phyloP scores from a whole-genome alignment of 257 asterid species.

The Avicennia marina region DNA sequence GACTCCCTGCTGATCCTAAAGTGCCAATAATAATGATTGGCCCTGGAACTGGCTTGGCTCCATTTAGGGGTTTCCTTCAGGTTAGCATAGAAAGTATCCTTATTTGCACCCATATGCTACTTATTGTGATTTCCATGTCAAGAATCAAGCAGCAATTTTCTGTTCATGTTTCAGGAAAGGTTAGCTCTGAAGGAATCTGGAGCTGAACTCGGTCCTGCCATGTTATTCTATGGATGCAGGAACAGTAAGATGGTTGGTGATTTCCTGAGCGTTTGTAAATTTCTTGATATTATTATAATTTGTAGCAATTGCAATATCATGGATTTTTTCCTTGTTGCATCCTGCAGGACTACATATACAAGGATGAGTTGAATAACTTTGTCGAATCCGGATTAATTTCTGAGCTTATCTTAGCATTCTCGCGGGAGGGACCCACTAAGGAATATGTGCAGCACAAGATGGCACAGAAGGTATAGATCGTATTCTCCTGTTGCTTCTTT shows the following conservation, averaged over 20 bases:
- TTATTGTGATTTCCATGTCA: background rate
- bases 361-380: slow-evolving; percentile 69
- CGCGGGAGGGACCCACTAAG: slow-evolving; percentile 83
- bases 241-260: slow-evolving; percentile 75
- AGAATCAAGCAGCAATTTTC: background rate
- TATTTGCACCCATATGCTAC: background rate
- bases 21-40: slow-evolving; percentile 91
- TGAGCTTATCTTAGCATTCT: slow-evolving; percentile 82
- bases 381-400: slow-evolving; percentile 69
- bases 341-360: slow-evolving; percentile 77
- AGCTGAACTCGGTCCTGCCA: slow-evolving; percentile 82
- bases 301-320: background rate
- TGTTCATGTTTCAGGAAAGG: slow-evolving; percentile 64
- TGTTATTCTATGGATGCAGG: slow-evolving; percentile 91
- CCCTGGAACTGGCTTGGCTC: slow-evolving; percentile 99
- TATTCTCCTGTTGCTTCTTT: too few species aligned
- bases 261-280: background rate
- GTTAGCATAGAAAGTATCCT: slow-evolving; percentile 30
- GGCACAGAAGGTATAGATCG: slow-evolving; percentile 56
- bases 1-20: slow-evolving; percentile 78
- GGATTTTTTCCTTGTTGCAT: slow-evolving; percentile 11
- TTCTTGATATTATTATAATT: background rate
- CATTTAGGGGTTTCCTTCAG: slow-evolving; percentile 98
- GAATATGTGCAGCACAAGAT: slow-evolving; percentile 96
- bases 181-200: slow-evolving; percentile 88